Evolutionary conservation across 2,329 filamentous ascomycete species (phyloP), one percentile per base, ranked within the genome.

Genomic region (Septoria linicola): DNA sequence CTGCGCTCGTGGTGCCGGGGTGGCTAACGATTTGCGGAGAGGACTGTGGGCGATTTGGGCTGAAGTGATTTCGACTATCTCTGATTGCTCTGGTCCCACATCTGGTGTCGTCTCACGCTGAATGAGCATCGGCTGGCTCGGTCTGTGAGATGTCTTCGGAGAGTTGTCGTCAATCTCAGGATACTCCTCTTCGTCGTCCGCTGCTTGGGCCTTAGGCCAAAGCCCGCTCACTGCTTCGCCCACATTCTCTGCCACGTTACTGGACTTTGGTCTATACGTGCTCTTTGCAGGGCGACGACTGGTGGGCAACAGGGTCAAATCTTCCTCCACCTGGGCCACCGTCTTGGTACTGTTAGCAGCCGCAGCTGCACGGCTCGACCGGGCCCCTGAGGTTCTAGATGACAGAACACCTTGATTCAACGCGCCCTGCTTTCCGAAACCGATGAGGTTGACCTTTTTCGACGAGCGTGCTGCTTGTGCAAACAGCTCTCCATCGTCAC

Each of bases 341-440:
- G 16, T 17, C 17, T 21, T 39, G 19, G 16, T 39, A 20, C 36
- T 11, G 16, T 8, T 21, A 11, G 13, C 6, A 1, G 36, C 13
- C 13, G 36, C 10, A 4, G 49, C 49, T n/a, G 37, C 34, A 25
- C 35, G 35, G 8, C 25, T 23, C 3, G 39, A 30, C 13, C 40
- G 41, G 8, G 14, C 19, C 8, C 45, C 41, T 4, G 46, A 41
- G n/a, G 46, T 51, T 14, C 49, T 43, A 32, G 23, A 6, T 8
- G 35, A 23, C 13, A 43, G n/a, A 11, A 41, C 35, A 16, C 66
- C 66, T 50, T 68, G 66, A 41, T 69, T 69, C 3, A 55, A 62
- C 5, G 65, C 66, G 7, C 66, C 66, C 7, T 47, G 35, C n/a
- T 56, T 56, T 32, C 54, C 54, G 19, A 66, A 68, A 16, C 41